These are phyloP conservation scores for Magnusiomyces ingens DNA, from an alignment of 1,139 yeast species.

Conservation along the genomic window DNA sequence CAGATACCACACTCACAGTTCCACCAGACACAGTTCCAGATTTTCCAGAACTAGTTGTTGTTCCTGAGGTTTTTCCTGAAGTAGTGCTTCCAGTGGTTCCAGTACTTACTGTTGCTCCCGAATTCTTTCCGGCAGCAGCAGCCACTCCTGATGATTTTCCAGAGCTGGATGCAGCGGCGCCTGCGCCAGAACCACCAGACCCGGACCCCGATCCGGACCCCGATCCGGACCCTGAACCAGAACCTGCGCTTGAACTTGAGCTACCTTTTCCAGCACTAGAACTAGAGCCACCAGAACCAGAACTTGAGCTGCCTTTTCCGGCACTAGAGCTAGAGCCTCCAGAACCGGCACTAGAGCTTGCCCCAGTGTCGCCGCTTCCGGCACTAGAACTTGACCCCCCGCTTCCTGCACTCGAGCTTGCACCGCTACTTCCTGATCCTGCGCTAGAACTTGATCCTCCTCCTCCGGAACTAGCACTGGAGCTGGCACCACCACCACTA, in stretches of 20 bases:
- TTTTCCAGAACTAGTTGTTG: no score
- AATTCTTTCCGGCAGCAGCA: no score
- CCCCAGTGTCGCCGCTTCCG: background rate
- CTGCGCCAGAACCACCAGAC: background rate
- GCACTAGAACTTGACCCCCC: slow-evolving; percentile 1
- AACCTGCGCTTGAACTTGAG: background rate
- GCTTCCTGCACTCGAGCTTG: background rate
- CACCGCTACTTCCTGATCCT: background rate
- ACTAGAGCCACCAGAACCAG: slow-evolving; percentile 1
- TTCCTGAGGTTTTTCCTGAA: no score
- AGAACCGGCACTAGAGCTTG: slow-evolving; percentile 3
- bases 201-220: background rate
- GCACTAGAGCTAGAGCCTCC: background rate
- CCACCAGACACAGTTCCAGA: no score
- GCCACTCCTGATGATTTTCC: background rate
- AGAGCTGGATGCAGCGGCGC: background rate
- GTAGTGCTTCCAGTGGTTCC: no score
- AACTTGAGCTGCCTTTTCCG: background rate
- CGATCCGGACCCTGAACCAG: background rate
- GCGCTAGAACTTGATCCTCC: background rate
- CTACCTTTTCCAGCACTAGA: background rate
- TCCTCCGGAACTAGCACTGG: background rate
- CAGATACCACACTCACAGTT: no score
- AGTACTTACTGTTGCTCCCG: no score
- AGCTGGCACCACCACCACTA: background rate